Base-by-base conservation (phyloP, 2,329 filamentous ascomycete genomes). In the Penicillium brevicompactum region DNA sequence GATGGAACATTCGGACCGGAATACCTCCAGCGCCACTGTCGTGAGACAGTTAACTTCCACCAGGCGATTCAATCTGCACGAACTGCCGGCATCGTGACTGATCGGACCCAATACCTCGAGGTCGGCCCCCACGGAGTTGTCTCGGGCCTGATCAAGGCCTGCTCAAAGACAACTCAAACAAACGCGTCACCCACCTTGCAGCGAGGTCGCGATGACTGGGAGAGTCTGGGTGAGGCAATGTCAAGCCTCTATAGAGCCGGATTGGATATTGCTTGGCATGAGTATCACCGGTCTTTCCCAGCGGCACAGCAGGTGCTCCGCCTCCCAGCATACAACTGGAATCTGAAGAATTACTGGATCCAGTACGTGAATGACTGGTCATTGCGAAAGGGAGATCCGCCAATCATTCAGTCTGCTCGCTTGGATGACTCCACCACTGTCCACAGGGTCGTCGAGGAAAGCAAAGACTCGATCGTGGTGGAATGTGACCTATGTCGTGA, bases 401-500 rank as follows among this genome's bases (percentile, higher is more conserved):
- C 45, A 13, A 16, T 37, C 31, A 21, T 24, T 31, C 32, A 46
- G 45, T 4, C 31, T 46, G 4, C 31, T 37, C 31, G 21, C 2
- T n/a, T 24, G 11, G 45, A 24, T 11, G 24, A 46, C 5, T 45
- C 37, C 5, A 55, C 60, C 10, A 59, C 57, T 16, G 46, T 63
- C 18, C 60, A 63, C 22, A 53, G 45, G 27, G 41, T 61, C 18
- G 41, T 61, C 11, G 56, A 61, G 21, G 60, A 61, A 16, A 40
- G 32, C 2, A 44, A 37, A 16, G 49, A 52, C 24, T 46, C 49
- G n/a, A 37, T 65, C 7, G 44, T 60, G 10, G 57, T 60, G 6
- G 61, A 64, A 43, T 53, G 61, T 18, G 62, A 66, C 42, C 56
- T 63, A 16, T 49, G 51, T 2, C 55, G 60, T 5, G 42, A 54